A percentile compares a stretch with the other conserved stretches of the same genome.
Conservation (phyloP, 2,329 filamentous ascomycete genomes). For the Penicillium nordicum region DNA sequence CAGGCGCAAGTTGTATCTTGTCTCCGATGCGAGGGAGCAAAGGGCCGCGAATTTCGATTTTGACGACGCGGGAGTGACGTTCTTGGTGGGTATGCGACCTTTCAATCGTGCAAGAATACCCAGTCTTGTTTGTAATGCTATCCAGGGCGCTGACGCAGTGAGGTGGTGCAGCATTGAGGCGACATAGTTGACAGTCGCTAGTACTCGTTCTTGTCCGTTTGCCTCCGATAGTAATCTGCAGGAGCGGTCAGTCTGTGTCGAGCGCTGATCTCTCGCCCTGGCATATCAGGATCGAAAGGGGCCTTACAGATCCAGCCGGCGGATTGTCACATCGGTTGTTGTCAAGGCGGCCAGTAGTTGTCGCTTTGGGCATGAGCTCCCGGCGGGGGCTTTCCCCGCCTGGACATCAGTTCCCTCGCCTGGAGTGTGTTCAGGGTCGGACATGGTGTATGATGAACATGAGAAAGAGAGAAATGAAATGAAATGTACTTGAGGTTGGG, state of each 20-base stretch:
- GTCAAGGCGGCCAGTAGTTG: conserved; percentile 27
- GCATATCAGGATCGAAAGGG: neutral
- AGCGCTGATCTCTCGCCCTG: neutral
- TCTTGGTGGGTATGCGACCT: conserved; percentile 6
- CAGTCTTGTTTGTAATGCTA: conserved; percentile 43
- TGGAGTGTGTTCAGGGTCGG: conserved; percentile 18
- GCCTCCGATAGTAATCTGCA: conserved; percentile 64
- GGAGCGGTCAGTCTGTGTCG: neutral
- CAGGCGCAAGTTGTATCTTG: conserved; percentile 54
- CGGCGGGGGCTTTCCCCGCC: conserved; percentile 17
- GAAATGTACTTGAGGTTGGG: neutral
- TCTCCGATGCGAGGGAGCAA: conserved; percentile 48
- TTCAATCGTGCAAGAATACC: conserved; percentile 39
- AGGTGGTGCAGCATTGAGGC: conserved; percentile 61
- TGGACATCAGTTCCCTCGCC: conserved; percentile 14
- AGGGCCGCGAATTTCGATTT: conserved; percentile 50
- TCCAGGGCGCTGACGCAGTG: conserved; percentile 51
- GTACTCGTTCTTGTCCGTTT: conserved; percentile 65
- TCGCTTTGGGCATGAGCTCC: conserved; percentile 21
- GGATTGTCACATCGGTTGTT: conserved; percentile 29
- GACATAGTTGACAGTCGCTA: conserved; percentile 67
- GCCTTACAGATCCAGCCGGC: conserved; percentile 31
- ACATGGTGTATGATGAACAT: conserved; percentile 17
- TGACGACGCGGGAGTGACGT: conserved; percentile 28
- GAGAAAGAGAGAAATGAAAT: neutral